Conservation (phyloP, 495 filamentous ascomycete species). For the Aspergillus nanangensis region DNA sequence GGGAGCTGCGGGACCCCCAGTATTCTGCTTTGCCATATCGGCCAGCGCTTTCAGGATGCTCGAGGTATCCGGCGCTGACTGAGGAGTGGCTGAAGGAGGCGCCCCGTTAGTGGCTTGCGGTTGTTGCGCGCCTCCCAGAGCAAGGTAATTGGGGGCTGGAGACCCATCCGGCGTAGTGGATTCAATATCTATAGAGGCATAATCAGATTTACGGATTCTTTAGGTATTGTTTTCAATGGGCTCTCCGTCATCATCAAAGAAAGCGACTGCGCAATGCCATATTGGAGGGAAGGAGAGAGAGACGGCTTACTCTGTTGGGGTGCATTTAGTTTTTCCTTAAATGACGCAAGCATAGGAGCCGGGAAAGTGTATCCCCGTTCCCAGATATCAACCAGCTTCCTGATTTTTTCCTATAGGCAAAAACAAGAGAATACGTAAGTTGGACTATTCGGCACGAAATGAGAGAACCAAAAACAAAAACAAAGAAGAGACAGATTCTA, state of each 20-base stretch:
- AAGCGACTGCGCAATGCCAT: constrained; percentile 3
- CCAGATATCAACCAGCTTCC: constrained; percentile 96
- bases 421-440: constrained; percentile 46
- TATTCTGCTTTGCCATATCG: constrained; percentile 80
- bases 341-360: constrained; percentile 69
- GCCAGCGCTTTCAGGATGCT: constrained; percentile 78
- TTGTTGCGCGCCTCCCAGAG: constrained; percentile 25
- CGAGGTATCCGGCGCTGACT: constrained; percentile 53
- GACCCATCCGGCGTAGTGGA: constrained; percentile 80
- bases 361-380: constrained; percentile 93
- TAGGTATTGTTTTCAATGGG: too few relatives aligned
- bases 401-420: constrained; percentile 83
- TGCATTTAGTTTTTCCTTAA: constrained; percentile 77
- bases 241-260: neutral
- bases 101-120: constrained; percentile 37
- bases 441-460: constrained; percentile 32
- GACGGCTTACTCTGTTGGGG: constrained; percentile 60
- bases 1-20: constrained; percentile 52
- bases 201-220: too few relatives aligned
- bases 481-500: constrained; percentile 15
- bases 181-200: constrained; percentile 44
- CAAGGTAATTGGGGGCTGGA: constrained; percentile 57
- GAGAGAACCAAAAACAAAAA: constrained; percentile 12
- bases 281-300: neutral
- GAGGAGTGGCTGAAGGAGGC: constrained; percentile 28